These are phyloP conservation scores for Mycena olivaceomarginata DNA, from an alignment of 768 basidiomycete genomes.

Conservation along the genomic window DNA sequence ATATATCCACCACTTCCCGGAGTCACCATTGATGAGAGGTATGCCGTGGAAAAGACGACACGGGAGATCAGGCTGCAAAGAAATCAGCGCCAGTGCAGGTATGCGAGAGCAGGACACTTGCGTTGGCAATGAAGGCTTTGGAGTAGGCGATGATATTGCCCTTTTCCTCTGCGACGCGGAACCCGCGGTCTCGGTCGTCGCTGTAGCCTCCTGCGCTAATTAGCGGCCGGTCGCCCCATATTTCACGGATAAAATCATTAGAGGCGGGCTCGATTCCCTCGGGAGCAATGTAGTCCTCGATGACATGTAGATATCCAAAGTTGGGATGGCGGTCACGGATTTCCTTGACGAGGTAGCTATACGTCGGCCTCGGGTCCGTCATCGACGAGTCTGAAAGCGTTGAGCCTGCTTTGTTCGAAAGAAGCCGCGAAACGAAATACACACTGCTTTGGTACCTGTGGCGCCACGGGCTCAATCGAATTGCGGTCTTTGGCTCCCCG, in stretches of 20 bases:
- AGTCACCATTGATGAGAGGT: conserved; percentile 48
- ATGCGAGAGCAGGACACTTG: conserved; percentile 44
- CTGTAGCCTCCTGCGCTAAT: conserved; percentile 68
- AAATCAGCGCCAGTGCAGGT: not conserved
- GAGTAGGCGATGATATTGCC: conserved; percentile 40
- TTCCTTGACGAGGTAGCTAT: conserved; percentile 52
- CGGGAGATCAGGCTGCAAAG: conserved; percentile 54
- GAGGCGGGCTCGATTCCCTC: conserved; percentile 44
- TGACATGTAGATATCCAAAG: conserved; percentile 66
- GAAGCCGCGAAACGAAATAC: conserved; percentile 42
- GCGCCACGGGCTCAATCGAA: conserved; percentile 77
- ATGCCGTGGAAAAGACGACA: conserved; percentile 46
- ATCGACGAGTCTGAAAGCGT: not conserved
- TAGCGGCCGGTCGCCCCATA: conserved; percentile 64
- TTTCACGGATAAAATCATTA: conserved; percentile 66
- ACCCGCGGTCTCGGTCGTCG: conserved; percentile 56
- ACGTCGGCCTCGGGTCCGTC: conserved; percentile 48
- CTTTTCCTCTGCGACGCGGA: conserved; percentile 57
- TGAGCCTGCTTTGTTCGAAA: not conserved
- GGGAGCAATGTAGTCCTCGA: conserved; percentile 48
- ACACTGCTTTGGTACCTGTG: conserved; percentile 47
- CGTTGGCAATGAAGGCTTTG: conserved; percentile 56
- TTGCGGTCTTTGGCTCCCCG: conserved; percentile 71
- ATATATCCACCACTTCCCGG: conserved; percentile 43
- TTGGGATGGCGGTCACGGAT: conserved; percentile 52